Evolutionary conservation across 2,329 filamentous ascomycete genomes (phyloP).

Genomic region (Purpureocillium takamizusanense): DNA sequence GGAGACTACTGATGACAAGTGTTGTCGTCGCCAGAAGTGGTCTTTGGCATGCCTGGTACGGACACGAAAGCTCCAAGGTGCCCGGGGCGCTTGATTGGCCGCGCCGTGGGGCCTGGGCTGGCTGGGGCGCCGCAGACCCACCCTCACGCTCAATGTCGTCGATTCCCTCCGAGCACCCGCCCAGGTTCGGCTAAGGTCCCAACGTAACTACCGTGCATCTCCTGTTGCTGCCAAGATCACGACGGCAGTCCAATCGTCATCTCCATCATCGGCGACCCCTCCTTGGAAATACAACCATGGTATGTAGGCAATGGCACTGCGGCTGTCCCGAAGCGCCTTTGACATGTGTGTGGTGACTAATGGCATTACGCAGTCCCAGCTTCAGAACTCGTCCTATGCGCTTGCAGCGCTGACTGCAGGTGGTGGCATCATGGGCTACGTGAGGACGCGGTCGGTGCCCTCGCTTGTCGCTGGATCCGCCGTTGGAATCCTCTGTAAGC

Average conservation of each 20-base stretch:
- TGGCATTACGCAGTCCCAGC: conserved; percentile 5
- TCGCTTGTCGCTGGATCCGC: conserved; percentile 77
- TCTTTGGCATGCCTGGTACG: conserved; percentile 8
- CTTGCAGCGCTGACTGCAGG: conserved; percentile 76
- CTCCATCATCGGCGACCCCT: too few relatives aligned
- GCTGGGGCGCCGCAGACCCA: too few relatives aligned
- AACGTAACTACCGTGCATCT: too few relatives aligned
- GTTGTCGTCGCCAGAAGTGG: not conserved
- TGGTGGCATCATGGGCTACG: conserved; percentile 81
- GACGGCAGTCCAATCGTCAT: too few relatives aligned
- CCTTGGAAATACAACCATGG: conserved; percentile 1
- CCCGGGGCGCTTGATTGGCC: conserved; percentile 20
- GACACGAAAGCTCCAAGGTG: conserved; percentile 29
- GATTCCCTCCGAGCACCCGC: conserved; percentile 8
- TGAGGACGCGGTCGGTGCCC: conserved; percentile 75
- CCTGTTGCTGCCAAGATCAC: too few relatives aligned
- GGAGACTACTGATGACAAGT: too few relatives aligned
- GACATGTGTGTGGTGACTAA: not conserved
- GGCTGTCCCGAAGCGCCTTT: too few relatives aligned
- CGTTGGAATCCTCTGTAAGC: conserved; percentile 60
- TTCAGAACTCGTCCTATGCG: conserved; percentile 57
- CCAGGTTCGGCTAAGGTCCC: conserved; percentile 1
- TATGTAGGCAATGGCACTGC: too few relatives aligned
- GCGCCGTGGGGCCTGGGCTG: not conserved
- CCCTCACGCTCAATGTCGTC: conserved; percentile 3